These are phyloP conservation scores for Dactylellina cionopaga DNA, from an alignment of 2,329 filamentous ascomycete genomes.

Conservation along the genomic window DNA sequence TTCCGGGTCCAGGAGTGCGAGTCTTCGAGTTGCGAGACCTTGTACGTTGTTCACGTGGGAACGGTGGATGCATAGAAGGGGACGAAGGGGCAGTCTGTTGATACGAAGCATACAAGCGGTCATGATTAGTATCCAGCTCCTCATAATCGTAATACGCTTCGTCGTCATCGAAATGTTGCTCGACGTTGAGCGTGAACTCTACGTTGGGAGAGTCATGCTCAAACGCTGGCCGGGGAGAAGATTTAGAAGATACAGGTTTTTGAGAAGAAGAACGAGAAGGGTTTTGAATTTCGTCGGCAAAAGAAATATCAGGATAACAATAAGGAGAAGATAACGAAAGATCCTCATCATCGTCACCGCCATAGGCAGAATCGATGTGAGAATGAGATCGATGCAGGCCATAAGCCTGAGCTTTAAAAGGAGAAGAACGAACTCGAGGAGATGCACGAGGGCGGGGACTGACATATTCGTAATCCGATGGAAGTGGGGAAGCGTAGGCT, in stretches of 20 bases:
- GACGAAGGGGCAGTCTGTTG: conserved; percentile 48
- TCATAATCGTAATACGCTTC: conserved; percentile 48
- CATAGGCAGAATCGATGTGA: conserved; percentile 50
- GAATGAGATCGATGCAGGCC: conserved; percentile 51
- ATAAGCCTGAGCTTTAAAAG: conserved; percentile 48
- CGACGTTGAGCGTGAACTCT: conserved; percentile 52
- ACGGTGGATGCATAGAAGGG: conserved; percentile 43
- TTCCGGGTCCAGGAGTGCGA: conserved; percentile 47
- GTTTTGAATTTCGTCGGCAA: conserved; percentile 28
- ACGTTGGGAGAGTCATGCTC: conserved; percentile 52
- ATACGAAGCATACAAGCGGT: conserved; percentile 51
- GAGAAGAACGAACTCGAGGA: conserved; percentile 52
- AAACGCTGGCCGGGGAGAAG: conserved; percentile 44
- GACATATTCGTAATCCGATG: conserved; percentile 51
- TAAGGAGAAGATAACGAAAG: conserved; percentile 46
- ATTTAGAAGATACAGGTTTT: conserved; percentile 51
- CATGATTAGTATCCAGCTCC: conserved; percentile 51
- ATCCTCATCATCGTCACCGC: conserved; percentile 48
- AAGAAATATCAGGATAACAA: conserved; percentile 51
- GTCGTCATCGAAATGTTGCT: conserved; percentile 44
- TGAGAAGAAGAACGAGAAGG: conserved; percentile 39
- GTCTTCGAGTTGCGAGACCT: conserved; percentile 48
- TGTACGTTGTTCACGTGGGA: conserved; percentile 30
- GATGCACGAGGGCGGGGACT: conserved; percentile 52
- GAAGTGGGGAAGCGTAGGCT: conserved; percentile 43